Base-by-base conservation (phyloP, 106 monocot genomes). In the Gastrodia elata region DNA sequence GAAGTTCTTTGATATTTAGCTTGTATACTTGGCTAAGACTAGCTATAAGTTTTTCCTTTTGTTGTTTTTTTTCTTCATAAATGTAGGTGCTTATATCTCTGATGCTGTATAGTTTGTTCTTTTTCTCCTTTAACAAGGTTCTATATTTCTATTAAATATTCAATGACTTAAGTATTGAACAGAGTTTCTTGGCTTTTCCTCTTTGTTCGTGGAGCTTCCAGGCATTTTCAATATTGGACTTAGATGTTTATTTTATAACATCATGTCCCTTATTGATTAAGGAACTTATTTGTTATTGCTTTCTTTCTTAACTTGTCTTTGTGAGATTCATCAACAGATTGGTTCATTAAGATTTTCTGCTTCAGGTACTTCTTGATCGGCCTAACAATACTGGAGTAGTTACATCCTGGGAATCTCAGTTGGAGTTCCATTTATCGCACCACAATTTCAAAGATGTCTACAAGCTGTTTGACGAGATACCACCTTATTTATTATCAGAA, bases 311-410 rank as follows among this genome's bases (percentile, higher is more conserved):
- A 37, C n/a, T 67, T 34, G 15, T 20, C 37, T 35, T 37, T 67
- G 16, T 18, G 36, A 38, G 37, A 18, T 67, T 67, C 18, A 7
- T 69, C 40, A 39, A 37, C 24, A 25, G 69, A 69, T 69, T 26
- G n/a, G 42, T n/a, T 39, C 40, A 27, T 59, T 30, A 1, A 35
- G 5, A 2, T 64, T 38, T 85, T 73, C 70, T 38, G n/a, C 33
- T 90, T 78, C 89, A 95, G 95, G 84, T 95, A 75, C 68, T 93
- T 69, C 86, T 98, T 71, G 97, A 93, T 80, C 90, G 84, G 52
- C 83, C 77, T 72, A 64, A 69, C 71, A 71, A 82, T 74, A 73
- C 71, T 64, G 78, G 64, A 73, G 49, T 86, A 74, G 71, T 78
- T 84, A 44, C 84, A 16, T 73, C 86, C 38, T 98, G 97, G 97